Percentiles rank a stretch among this genome's conserved stretches.
Conservation (phyloP, 2,329 filamentous ascomycete species). For the Chaetomium olivaceum region DNA sequence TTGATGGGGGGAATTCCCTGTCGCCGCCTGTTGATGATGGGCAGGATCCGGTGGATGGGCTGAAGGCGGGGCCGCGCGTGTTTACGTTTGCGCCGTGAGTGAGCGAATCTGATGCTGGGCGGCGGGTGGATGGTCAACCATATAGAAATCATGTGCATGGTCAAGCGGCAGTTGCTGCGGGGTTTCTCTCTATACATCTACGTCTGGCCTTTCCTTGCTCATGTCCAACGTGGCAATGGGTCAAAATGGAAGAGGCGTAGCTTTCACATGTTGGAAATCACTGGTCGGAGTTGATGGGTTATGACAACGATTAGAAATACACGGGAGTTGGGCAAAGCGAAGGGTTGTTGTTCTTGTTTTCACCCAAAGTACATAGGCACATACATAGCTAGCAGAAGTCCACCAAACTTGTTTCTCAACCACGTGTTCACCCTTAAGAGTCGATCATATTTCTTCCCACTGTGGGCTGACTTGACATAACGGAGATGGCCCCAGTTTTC, state of each 20-base stretch:
- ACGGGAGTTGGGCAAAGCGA: not conserved
- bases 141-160: too few relatives aligned
- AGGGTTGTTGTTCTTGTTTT: not conserved
- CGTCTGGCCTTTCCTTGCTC: too few relatives aligned
- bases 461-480: not conserved
- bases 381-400: not conserved
- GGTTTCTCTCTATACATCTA: too few relatives aligned
- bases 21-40: not conserved
- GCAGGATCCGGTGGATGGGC: not conserved
- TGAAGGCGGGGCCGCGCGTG: conserved; percentile 1
- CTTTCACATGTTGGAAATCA: not conserved
- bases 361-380: too few relatives aligned
- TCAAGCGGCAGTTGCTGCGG: too few relatives aligned
- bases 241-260: too few relatives aligned
- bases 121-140: not conserved
- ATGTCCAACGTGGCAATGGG: too few relatives aligned
- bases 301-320: not conserved
- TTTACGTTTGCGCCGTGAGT: conserved; percentile 16
- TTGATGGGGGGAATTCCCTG: not conserved
- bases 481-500: not conserved
- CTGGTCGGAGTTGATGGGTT: not conserved
- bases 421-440: not conserved
- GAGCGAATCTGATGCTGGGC: not conserved
- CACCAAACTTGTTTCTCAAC: not conserved
- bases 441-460: not conserved